Base-by-base conservation (phyloP, 2,329 filamentous ascomycete species). In the Xylaria sp. region DNA sequence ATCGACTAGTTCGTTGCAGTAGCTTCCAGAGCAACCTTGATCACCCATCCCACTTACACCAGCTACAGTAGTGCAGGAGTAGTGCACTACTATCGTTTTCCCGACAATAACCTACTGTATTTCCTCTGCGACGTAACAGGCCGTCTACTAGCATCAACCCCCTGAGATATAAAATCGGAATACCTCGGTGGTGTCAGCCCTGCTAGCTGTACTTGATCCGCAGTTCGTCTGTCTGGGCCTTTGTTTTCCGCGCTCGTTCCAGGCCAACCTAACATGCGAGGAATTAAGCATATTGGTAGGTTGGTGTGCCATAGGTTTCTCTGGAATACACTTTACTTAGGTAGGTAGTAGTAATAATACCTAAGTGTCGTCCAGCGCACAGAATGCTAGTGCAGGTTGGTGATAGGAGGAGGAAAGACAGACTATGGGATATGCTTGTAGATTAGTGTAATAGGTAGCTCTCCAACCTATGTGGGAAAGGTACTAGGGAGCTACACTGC, bases 361-460 rank as follows among this genome's bases (percentile, higher is more conserved):
- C 23, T 63, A 63, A 59, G 42, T 63, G 60, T 60, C 40, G 18
- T 29, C 51, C 55, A 5, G 5, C 27, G 25, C 23, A 53, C 50
- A 18, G 16, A 44, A 16, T 44, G 16, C 18, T 18, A 44, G 16
- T 44, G 18, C n/a, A 35, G 21, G 29, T 37, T 32, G 5, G 12
- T n/a, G 5, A 42, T 25, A 53, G 59, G 35, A 32, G 23, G 25
- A 12, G 42, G 48, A 23, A 9, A 16, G 27, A 32, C 16, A 8
- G n/a, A 25, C 51, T 58, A 65, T 47, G 54, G 54, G 44, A 59
- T 64, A 59, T 64, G 42, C 44, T 64, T 64, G 62, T 59, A 54
- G 35, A 37, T 25, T 48, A 57, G 35, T 27, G 21, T 40, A 27
- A 59, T 18, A 51, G 63, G 27, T 65, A 51, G 63, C 37, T 65